These are phyloP conservation scores for Aspergillus felis DNA, from an alignment of 2,329 filamentous ascomycete species.

Conservation along the genomic window DNA sequence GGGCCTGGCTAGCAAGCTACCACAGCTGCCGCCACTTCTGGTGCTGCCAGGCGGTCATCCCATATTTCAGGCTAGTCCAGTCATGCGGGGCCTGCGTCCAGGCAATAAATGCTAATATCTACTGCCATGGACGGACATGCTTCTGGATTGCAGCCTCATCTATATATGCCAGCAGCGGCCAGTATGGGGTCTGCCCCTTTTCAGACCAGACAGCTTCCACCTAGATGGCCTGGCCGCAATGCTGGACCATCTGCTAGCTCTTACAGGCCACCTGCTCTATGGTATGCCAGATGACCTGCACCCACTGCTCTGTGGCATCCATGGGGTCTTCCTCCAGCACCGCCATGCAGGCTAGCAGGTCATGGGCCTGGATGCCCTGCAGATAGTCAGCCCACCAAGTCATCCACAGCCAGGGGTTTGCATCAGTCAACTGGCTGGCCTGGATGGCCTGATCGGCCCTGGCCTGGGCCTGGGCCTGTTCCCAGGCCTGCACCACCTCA, in stretches of 20 bases:
- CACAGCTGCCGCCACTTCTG: neutral
- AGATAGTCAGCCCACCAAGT: no score
- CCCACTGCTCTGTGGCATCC: no score
- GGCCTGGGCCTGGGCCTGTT: no score
- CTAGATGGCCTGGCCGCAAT: neutral
- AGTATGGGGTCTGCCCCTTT: neutral
- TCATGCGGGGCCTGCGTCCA: neutral
- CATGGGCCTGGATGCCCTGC: no score
- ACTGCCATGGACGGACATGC: neutral
- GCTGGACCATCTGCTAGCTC: neutral
- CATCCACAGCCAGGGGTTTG: no score
- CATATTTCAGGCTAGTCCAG: neutral
- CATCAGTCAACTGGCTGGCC: no score
- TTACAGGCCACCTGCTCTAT: neutral
- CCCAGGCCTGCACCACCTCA: no score
- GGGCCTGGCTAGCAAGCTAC: no score
- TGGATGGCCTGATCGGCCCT: no score
- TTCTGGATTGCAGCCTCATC: neutral
- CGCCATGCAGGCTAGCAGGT: no score
- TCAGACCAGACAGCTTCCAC: neutral
- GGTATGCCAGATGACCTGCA: neutral
- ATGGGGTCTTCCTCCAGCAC: no score
- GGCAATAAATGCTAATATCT: constrained; percentile 2
- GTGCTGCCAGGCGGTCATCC: neutral
- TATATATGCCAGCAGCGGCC: constrained; percentile 1